These are phyloP conservation scores for Straminergon stramineum DNA, from an alignment of 225 moss, liverwort and hornwort genomes.

Conservation along the genomic window DNA sequence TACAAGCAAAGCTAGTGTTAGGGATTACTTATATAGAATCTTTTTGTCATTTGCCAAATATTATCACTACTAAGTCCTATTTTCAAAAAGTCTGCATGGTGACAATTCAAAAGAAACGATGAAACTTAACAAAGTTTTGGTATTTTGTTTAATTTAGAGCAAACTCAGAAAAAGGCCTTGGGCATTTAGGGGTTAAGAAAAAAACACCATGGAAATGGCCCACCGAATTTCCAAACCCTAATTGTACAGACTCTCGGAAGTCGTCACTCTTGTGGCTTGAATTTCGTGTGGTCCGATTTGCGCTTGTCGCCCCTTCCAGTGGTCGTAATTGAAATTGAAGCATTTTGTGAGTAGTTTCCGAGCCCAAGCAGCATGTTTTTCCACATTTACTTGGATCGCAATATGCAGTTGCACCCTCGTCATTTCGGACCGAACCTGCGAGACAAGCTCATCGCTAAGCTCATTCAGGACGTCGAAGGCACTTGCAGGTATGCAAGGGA, in stretches of 20 bases:
- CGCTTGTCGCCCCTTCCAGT: background rate
- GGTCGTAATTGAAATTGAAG: background rate
- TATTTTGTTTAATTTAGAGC: background rate
- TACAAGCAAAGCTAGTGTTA: no score
- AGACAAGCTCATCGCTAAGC: slow-evolving; percentile 82
- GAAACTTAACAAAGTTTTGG: no score
- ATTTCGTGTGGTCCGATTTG: background rate
- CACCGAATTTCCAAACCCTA: background rate
- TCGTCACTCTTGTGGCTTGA: background rate
- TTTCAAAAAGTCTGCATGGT: background rate
- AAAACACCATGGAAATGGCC: background rate
- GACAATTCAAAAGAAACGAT: background rate
- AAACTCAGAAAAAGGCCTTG: background rate
- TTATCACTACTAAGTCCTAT: no score
- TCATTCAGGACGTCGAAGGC: slow-evolving; percentile 88
- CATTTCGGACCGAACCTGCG: slow-evolving; percentile 78
- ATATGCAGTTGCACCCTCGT: slow-evolving; percentile 84
- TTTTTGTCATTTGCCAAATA: no score
- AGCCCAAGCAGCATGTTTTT: slow-evolving; percentile 50
- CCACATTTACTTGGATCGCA: slow-evolving; percentile 74
- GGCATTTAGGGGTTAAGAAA: background rate
- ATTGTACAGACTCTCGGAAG: background rate
- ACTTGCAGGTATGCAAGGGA: slow-evolving; percentile 60
- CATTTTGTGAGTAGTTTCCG: background rate
- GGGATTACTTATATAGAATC: no score